Percentiles rank a stretch among this genome's conserved stretches.
These are phyloP conservation scores for Hyaloscypha bicolor DNA, from an alignment of 495 filamentous ascomycete genomes.

Conservation along the genomic window DNA sequence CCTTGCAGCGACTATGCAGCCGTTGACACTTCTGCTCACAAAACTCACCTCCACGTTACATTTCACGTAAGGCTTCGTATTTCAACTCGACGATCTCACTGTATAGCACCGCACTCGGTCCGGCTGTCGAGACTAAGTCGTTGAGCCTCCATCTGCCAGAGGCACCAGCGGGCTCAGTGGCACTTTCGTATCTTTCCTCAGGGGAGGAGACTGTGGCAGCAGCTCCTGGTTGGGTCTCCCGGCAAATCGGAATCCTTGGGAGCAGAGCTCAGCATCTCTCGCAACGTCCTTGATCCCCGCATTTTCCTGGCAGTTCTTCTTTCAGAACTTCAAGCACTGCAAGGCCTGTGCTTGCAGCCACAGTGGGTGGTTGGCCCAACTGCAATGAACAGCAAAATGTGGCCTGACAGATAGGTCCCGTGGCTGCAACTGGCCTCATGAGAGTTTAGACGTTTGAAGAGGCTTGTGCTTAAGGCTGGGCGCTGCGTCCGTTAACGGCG, in stretches of 20 bases:
- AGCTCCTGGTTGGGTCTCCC: neutral
- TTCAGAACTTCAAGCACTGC: neutral
- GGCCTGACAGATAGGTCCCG: neutral
- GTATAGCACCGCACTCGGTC: neutral
- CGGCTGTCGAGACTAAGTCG: neutral
- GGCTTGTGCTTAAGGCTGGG: conserved; percentile 9
- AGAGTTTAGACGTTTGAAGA: conserved; percentile 7
- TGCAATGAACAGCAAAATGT: neutral
- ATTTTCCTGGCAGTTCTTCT: neutral
- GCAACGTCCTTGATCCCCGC: neutral
- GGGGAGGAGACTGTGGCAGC: neutral
- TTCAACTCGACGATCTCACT: neutral
- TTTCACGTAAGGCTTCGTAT: neutral
- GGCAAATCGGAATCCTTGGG: neutral
- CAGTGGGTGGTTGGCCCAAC: neutral
- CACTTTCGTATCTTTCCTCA: neutral
- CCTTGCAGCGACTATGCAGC: neutral
- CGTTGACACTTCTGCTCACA: neutral
- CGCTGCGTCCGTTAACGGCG: conserved; percentile 32
- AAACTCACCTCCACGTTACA: neutral
- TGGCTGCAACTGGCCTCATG: conserved; percentile 10
- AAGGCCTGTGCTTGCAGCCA: neutral
- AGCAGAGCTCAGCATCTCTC: neutral
- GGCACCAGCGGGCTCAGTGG: neutral
- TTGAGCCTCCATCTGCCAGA: neutral